These are phyloP conservation scores for Fusarium sp. DNA, from an alignment of 2,329 filamentous ascomycete species.

Conservation along the genomic window DNA sequence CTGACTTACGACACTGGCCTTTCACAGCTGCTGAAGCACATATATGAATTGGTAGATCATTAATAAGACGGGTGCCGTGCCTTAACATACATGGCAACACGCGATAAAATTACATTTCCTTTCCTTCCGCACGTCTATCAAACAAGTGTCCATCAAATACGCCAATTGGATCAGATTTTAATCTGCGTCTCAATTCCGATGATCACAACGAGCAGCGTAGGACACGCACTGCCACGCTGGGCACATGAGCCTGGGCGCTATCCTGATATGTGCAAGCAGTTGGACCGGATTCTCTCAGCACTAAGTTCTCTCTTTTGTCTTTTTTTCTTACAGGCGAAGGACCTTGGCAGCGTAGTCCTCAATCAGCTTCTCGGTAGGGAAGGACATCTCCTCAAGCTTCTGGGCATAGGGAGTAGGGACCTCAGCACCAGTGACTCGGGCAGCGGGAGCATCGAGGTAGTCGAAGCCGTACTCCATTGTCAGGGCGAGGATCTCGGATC, in stretches of 20 bases:
- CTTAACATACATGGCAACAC: conserved; percentile 53
- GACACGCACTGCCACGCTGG: conserved; percentile 25
- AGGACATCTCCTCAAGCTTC: conserved; percentile 93
- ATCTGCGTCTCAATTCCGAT: conserved; percentile 29
- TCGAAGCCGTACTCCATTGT: conserved; percentile 99
- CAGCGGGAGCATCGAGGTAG: conserved; percentile 93
- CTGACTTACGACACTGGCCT: neutral
- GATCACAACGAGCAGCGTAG: conserved; percentile 29
- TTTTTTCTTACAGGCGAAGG: conserved; percentile 72
- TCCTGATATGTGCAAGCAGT: conserved; percentile 20
- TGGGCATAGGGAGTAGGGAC: conserved; percentile 96
- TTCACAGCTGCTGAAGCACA: conserved; percentile 5
- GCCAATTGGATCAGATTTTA: conserved; percentile 39
- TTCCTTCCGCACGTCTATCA: conserved; percentile 52
- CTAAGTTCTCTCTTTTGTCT: conserved; percentile 36
- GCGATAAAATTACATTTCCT: conserved; percentile 57
- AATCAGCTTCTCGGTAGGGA: conserved; percentile 91
- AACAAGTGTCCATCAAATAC: conserved; percentile 46
- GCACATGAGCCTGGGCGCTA: conserved; percentile 17
- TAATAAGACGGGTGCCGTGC: conserved; percentile 46
- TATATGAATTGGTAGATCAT: conserved; percentile 46
- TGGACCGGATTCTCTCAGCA: conserved; percentile 25
- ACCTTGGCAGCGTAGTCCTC: conserved; percentile 90
- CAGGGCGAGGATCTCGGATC: conserved; percentile 90
- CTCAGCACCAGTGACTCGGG: conserved; percentile 95